These are phyloP conservation scores for Tetradesmus obliquus DNA, from an alignment of 139 green algal genomes.

Conservation along the genomic window DNA sequence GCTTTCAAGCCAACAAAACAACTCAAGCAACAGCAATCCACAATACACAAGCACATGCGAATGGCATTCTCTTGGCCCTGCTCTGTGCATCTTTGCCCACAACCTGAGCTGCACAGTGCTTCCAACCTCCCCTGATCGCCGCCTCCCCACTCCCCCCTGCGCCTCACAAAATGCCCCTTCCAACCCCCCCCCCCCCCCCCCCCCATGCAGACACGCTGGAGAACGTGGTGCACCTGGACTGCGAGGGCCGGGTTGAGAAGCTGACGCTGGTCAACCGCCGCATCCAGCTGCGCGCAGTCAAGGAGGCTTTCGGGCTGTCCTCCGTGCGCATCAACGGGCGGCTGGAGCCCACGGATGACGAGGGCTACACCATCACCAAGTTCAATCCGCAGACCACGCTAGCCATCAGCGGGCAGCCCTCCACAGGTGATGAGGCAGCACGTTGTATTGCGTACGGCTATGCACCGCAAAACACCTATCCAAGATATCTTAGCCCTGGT, in stretches of 20 bases:
- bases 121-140: too few species aligned
- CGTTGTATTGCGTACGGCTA: not conserved
- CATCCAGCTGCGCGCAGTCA: slow-evolving; percentile 26
- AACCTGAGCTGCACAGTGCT: too few species aligned
- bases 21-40: too few species aligned
- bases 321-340: not conserved
- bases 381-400: slow-evolving; percentile 9
- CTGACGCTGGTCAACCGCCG: not conserved
- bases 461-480: not conserved
- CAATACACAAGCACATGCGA: too few species aligned
- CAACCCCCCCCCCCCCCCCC: too few species aligned
- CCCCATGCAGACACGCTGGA: not conserved
- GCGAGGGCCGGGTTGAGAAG: not conserved
- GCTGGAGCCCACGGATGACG: not conserved
- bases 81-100: too few species aligned
- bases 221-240: not conserved
- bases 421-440: not conserved
- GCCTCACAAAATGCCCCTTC: too few species aligned
- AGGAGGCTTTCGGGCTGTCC: not conserved
- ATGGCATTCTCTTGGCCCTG: too few species aligned
- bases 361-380: slow-evolving; percentile 1
- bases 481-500: too few species aligned
- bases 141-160: too few species aligned
- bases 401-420: not conserved
- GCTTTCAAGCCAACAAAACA: too few species aligned